Conservation (phyloP, 306 rosid species). For the Cicer arietinum region DNA sequence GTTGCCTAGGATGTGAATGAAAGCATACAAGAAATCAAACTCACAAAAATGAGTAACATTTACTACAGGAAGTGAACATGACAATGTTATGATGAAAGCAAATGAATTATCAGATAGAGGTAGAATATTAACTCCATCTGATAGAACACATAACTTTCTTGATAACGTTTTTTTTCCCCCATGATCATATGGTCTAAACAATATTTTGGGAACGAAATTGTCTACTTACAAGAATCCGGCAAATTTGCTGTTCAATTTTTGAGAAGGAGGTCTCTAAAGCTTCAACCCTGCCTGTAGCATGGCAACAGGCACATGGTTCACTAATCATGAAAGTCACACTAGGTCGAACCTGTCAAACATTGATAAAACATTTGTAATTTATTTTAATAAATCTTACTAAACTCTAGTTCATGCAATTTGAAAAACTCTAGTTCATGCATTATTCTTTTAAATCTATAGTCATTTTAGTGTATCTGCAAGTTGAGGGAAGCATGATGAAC, state of each 20-base stretch:
- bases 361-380: constrained; percentile 29
- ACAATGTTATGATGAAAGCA: constrained; percentile 12
- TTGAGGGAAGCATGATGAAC: constrained; percentile 19
- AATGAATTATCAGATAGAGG: not conserved
- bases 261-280: constrained; percentile 94
- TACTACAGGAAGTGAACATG: constrained; percentile 4
- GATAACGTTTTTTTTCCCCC: constrained; percentile 1
- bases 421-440: constrained; percentile 36
- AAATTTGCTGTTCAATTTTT: constrained; percentile 93
- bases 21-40: constrained; percentile 37
- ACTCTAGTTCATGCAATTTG: not conserved
- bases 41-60: constrained; percentile 33
- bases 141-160: constrained; percentile 14
- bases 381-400: constrained; percentile 7
- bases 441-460: constrained; percentile 36
- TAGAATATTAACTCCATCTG: constrained; percentile 9
- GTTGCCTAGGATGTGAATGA: constrained; percentile 63
- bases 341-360: constrained; percentile 86
- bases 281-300: constrained; percentile 97
- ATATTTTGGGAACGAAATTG: constrained; percentile 11
- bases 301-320: constrained; percentile 93
- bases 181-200: constrained; percentile 21
- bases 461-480: constrained; percentile 10
- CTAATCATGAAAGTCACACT: constrained; percentile 97
- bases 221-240: constrained; percentile 82